Evolutionary conservation across 306 rosid genomes (phyloP), one percentile per base, ranked within the genome.

Genomic region (Quercus alba): DNA sequence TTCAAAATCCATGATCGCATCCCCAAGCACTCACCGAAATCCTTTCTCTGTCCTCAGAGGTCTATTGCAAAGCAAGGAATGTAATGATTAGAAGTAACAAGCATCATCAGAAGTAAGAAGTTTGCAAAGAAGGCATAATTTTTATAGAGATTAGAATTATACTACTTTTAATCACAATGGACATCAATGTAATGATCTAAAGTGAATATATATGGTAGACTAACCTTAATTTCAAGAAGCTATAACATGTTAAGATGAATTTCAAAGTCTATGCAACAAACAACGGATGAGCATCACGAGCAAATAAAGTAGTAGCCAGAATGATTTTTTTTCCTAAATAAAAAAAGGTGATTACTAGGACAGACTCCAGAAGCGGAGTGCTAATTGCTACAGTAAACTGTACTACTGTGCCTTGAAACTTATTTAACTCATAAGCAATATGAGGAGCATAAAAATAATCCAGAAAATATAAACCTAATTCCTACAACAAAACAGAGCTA

Each of bases 1-100:
- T 19, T 95, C 98, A 72, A 96, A 95, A 81, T 95, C 99, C 89
- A 85, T 91, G 90, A 75, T 93, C 79, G 94, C 97, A 79, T 95
- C 94, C 72, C 86, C 98, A 33, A 95, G 83, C 58, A 89, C 80
- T 75, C 93, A 87, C 61, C 86, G 81, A 78, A 90, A 81, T 95
- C 98, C 86, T 93, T 95, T 63, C 93, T 59, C 78, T 94, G 87
- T 73, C 85, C 58, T 14, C 99, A 93, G 81, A 95, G 89, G 80
- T 93, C 99, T 84, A 98, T 8, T 44, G 51, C 51, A 44, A 44
- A 44, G 51, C 5, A 44, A 46, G 52, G 44, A 6, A 35, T 35
- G 6, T 35, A 5, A 5, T 33, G 38, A 5, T 1, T 33, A 5
- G 38, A 5, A 1, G 49, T 44, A 44, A 44, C 13, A 44, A 44